Base-by-base conservation (phyloP, 2,329 filamentous ascomycete species). In the Microascus cirrosus region DNA sequence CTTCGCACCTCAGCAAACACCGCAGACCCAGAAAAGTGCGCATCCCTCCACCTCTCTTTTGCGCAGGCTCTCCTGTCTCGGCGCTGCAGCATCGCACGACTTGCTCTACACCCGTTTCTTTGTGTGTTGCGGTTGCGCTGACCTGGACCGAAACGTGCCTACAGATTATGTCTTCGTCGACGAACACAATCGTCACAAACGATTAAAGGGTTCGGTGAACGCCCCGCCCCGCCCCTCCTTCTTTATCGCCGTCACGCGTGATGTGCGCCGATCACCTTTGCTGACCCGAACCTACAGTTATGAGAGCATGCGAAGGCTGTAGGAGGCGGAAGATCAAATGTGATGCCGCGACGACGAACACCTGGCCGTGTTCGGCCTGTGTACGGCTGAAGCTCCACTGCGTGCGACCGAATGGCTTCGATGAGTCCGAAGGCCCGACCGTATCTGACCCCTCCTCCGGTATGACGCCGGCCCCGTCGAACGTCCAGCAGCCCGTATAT, bases 121-220 rank as follows among this genome's bases (percentile, higher is more conserved):
- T 42, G 36, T 24, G 11, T 20, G 45, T 22, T 50, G 22, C 6
- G 20, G 45, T 20, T 50, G 13, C 45, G 59, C 70, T 74, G 64
- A 75, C 65, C 20, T 53, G 39, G n/a, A 63, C 62, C 13, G 12
- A 12, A 42, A 13, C 36, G 3, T 22, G 20, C 58, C 58, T 62
- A 57, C 68, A 95, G 92, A 96, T 71, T 97, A 96, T 88, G 94
- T 97, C 66, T 97, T 97, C 69, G 94, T 97, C 59, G 93, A 97
- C 72, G 93, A 97, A 72, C 94, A 97, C 73, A 97, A 97, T 76
- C 87, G 94, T 62, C 94, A 97, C 74, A 97, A 97, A 74, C 84
- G 93, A 65, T 77, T 97, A 62, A 97, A 97, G 80, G 90, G 90
- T 94, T 82, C 64, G 72, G 35, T 50, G 53, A 56, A n/a, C n/a